Conservation (phyloP, 345 rosid species). For the Cochlearia excelsa region DNA sequence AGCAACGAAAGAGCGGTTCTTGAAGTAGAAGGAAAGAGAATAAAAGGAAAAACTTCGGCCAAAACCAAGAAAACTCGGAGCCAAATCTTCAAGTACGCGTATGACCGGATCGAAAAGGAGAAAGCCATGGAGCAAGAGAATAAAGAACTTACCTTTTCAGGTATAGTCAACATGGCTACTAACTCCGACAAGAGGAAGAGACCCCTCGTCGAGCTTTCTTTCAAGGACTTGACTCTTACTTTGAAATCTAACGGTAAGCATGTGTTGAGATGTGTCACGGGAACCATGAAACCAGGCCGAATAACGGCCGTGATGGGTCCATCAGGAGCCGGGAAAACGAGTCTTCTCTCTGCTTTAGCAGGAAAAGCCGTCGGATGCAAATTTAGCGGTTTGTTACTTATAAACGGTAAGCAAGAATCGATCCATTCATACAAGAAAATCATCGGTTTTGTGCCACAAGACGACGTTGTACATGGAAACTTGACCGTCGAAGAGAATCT, state of each 20-base stretch:
- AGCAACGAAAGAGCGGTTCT: conserved; percentile 34
- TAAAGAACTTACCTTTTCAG: conserved; percentile 66
- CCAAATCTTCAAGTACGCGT: conserved; percentile 80
- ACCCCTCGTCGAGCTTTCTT: conserved; percentile 69
- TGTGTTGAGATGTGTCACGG: conserved; percentile 75
- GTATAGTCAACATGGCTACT: conserved; percentile 64
- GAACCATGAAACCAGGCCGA: conserved; percentile 75
- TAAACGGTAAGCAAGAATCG: conserved; percentile 69
- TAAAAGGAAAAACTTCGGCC: conserved; percentile 31
- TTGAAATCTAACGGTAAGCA: conserved; percentile 66
- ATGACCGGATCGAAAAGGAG: conserved; percentile 78
- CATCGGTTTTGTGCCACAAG: conserved; percentile 92
- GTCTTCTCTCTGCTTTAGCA: conserved; percentile 80
- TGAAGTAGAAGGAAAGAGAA: conserved; percentile 35
- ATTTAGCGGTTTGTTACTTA: conserved; percentile 58
- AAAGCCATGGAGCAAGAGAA: conserved; percentile 58
- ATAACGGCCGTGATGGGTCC: conserved; percentile 98
- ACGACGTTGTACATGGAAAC: conserved; percentile 92
- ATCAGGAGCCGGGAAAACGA: conserved; percentile 97
- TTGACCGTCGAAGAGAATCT: conserved; percentile 94
- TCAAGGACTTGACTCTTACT: conserved; percentile 72
- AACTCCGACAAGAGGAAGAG: conserved; percentile 55
- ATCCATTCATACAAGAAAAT: conserved; percentile 82
- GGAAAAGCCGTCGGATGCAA: conserved; percentile 85
- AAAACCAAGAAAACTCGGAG: conserved; percentile 54